Conservation (phyloP, 2,329 filamentous ascomycete genomes). For the Hyphodiscus sp. region DNA sequence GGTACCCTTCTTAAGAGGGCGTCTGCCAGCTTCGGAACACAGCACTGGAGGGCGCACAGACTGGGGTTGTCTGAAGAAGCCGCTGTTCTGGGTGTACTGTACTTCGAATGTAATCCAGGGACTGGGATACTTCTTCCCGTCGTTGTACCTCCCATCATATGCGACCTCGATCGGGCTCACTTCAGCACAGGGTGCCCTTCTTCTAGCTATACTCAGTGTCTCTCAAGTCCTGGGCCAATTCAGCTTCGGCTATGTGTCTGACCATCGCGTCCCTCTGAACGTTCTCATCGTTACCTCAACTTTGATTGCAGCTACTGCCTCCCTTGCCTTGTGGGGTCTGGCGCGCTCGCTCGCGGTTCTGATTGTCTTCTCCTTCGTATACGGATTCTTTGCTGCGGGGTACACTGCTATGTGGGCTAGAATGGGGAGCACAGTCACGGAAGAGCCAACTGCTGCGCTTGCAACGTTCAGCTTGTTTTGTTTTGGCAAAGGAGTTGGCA, state of each 20-base stretch:
- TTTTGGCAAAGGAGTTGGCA: conserved; percentile 29
- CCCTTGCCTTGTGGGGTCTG: conserved; percentile 47
- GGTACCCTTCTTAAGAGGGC: conserved; percentile 48
- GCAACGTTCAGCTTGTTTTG: conserved; percentile 27
- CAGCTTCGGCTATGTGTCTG: conserved; percentile 43
- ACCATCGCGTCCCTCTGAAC: conserved; percentile 36
- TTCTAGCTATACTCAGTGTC: conserved; percentile 44
- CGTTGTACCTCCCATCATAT: conserved; percentile 56
- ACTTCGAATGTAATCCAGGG: conserved; percentile 41
- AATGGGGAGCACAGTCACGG: conserved; percentile 28
- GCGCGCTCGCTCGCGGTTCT: conserved; percentile 38
- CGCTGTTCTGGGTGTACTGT: conserved; percentile 41
- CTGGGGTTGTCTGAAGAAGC: conserved; percentile 35
- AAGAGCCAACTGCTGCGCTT: conserved; percentile 24
- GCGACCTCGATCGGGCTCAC: conserved; percentile 55
- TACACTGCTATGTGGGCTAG: conserved; percentile 43
- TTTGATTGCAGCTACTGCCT: conserved; percentile 39
- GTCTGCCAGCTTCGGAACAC: conserved; percentile 35
- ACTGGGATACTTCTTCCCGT: conserved; percentile 43
- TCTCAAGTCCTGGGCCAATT: conserved; percentile 43
- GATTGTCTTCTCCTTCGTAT: conserved; percentile 42
- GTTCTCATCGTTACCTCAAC: conserved; percentile 38
- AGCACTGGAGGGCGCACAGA: conserved; percentile 36
- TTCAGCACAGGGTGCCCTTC: conserved; percentile 54
- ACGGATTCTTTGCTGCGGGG: conserved; percentile 49